These are phyloP conservation scores for Blepharisma japonicum DNA, from an alignment of 73 alveolate species.

Conservation along the genomic window DNA sequence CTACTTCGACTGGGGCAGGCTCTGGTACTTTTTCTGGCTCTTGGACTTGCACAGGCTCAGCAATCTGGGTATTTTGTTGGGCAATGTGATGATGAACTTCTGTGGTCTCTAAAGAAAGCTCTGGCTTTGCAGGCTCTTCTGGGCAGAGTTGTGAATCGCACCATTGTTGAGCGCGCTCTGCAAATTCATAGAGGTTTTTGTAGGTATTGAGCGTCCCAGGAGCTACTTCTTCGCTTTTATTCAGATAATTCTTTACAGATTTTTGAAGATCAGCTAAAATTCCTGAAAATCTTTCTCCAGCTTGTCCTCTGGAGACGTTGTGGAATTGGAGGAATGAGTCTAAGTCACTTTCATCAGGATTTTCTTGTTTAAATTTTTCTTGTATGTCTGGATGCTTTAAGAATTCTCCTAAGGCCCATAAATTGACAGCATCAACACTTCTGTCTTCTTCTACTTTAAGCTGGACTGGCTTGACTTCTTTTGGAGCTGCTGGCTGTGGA, in stretches of 20 bases:
- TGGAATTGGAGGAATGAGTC: slow-evolving; percentile 12
- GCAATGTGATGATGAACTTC: background rate
- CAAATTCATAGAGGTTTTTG: slow-evolving; percentile 16
- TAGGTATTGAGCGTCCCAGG: slow-evolving; percentile 17
- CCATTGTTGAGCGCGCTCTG: background rate
- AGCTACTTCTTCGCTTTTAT: slow-evolving; percentile 17
- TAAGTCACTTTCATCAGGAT: background rate
- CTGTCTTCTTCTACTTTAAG: slow-evolving; percentile 25
- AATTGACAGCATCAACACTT: background rate
- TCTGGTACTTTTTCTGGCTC: too few relatives aligned
- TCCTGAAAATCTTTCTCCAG: slow-evolving; percentile 9
- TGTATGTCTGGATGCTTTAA: background rate
- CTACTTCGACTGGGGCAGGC: background rate
- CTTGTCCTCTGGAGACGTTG: slow-evolving; percentile 11
- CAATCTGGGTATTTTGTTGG: too few relatives aligned
- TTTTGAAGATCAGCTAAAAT: background rate
- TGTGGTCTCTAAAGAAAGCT: background rate
- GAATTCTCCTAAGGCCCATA: slow-evolving; percentile 23
- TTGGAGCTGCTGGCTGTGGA: background rate
- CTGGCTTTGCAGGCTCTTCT: background rate
- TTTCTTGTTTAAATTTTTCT: background rate
- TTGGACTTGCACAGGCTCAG: too few relatives aligned
- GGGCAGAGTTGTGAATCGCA: background rate
- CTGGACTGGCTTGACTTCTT: background rate
- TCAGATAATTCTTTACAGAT: background rate